Evolutionary conservation across 352 stramenopile species (phyloP).

Genomic region (Phytophthora ramorum): DNA sequence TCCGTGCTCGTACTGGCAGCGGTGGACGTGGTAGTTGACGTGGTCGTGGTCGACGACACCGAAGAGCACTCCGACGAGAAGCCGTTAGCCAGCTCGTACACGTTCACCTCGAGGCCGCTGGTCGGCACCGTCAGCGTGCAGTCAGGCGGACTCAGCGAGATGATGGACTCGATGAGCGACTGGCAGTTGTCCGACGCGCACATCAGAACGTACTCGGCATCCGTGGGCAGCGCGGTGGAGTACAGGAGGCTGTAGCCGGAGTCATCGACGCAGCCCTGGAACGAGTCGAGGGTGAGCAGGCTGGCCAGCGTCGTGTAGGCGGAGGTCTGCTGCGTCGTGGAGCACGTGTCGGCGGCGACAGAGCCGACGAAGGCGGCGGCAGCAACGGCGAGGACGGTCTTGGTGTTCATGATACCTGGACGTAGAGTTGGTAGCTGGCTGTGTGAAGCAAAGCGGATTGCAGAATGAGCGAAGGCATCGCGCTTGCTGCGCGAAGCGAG

Average conservation of each 20-base stretch:
- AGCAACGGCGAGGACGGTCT: constrained; percentile 27
- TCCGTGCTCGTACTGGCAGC: background rate
- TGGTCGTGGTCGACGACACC: constrained; percentile 5
- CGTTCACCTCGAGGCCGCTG: constrained; percentile 35
- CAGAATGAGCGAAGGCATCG: constrained; percentile 25
- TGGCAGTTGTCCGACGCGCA: constrained; percentile 32
- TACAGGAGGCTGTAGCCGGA: constrained; percentile 43
- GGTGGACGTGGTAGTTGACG: constrained; percentile 4
- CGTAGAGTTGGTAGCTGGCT: constrained; percentile 10
- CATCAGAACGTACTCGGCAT: constrained; percentile 38
- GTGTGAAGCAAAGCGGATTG: constrained; percentile 17
- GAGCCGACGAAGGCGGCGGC: constrained; percentile 24
- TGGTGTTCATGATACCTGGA: constrained; percentile 36
- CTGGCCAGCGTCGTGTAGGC: constrained; percentile 41
- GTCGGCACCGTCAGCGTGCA: constrained; percentile 34
- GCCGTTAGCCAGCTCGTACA: constrained; percentile 23
- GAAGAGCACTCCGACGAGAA: constrained; percentile 11
- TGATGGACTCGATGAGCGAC: constrained; percentile 30
- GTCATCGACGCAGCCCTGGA: constrained; percentile 31
- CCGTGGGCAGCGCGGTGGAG: constrained; percentile 31
- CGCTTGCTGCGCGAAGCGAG: background rate
- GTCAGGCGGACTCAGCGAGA: constrained; percentile 25
- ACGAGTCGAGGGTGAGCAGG: constrained; percentile 29
- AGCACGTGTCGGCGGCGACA: constrained; percentile 17
- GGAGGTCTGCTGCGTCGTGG: constrained; percentile 27